phyloP scores from a whole-genome alignment of 2,329 filamentous ascomycete species.

The Davidsoniella virescens region DNA sequence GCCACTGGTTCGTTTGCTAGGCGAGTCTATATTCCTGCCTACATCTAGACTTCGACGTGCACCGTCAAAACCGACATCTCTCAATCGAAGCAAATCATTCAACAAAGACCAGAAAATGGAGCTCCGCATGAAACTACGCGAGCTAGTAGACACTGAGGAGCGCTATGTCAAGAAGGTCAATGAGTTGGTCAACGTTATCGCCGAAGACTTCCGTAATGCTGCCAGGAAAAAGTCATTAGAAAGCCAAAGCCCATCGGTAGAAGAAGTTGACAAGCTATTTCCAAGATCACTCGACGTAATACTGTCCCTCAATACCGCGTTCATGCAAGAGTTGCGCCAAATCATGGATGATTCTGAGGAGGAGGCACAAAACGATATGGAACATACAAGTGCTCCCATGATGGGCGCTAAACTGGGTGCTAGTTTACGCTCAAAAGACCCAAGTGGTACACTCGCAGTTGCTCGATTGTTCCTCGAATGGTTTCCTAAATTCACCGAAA shows the following conservation, averaged over 20 bases:
- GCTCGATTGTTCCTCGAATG: constrained; percentile 72
- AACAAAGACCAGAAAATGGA: constrained; percentile 68
- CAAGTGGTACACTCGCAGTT: constrained; percentile 61
- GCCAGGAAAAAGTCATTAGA: constrained; percentile 40
- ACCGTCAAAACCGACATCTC: constrained; percentile 67
- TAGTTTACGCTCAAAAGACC: constrained; percentile 42
- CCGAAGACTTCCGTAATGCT: constrained; percentile 60
- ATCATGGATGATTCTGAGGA: constrained; percentile 74
- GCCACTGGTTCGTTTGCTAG: constrained; percentile 60
- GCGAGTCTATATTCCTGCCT: constrained; percentile 71
- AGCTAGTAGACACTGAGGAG: constrained; percentile 85
- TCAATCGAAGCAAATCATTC: constrained; percentile 65
- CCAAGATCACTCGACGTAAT: constrained; percentile 68
- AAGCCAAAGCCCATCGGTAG: constrained; percentile 55
- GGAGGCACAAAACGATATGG: constrained; percentile 61
- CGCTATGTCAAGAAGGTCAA: constrained; percentile 81
- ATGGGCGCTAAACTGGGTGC: constrained; percentile 28
- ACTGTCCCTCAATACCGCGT: constrained; percentile 62
- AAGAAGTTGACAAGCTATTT: constrained; percentile 62
- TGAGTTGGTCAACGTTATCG: constrained; percentile 66
- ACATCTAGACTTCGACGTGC: constrained; percentile 72
- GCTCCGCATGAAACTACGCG: constrained; percentile 72
- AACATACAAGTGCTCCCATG: constrained; percentile 31
- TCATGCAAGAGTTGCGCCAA: constrained; percentile 58
- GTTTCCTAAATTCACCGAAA: constrained; percentile 83